Evolutionary conservation across 805 yeast species (phyloP).

Genomic region (Priceomyces carsonii): DNA sequence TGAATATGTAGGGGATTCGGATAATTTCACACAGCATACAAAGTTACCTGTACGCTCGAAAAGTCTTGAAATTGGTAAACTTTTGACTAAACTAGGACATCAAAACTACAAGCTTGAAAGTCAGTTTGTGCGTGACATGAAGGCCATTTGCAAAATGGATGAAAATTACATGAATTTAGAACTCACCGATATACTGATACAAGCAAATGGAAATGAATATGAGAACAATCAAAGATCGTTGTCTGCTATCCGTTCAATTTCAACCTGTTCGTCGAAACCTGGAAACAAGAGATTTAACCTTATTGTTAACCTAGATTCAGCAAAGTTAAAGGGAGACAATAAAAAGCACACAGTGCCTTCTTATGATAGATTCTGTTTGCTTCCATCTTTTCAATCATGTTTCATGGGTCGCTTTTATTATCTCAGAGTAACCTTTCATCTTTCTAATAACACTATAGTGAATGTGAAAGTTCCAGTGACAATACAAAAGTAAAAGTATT

Average conservation of each 20-base stretch:
- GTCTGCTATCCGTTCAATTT: not conserved
- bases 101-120: constrained; percentile 29
- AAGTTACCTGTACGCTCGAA: constrained; percentile 20
- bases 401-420: constrained; percentile 32
- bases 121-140: constrained; percentile 29
- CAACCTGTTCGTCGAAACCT: not conserved
- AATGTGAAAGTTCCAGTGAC: constrained; percentile 32
- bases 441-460: constrained; percentile 21
- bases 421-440: constrained; percentile 18
- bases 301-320: constrained; percentile 6
- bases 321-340: constrained; percentile 5
- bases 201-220: not conserved
- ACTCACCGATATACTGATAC: constrained; percentile 14
- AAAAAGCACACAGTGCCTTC: not conserved
- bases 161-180: constrained; percentile 26
- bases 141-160: constrained; percentile 25
- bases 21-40: constrained; percentile 24
- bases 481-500: constrained; percentile 18
- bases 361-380: constrained; percentile 29
- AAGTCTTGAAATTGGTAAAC: constrained; percentile 17
- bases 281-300: constrained; percentile 3
- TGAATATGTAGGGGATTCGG: too few relatives aligned
- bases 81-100: constrained; percentile 20
- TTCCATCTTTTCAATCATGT: constrained; percentile 42
- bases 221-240: too few relatives aligned